Evolutionary conservation across 768 basidiomycete species (phyloP), one percentile per base, ranked within the genome.

Genomic region (Mycena chlorophos): DNA sequence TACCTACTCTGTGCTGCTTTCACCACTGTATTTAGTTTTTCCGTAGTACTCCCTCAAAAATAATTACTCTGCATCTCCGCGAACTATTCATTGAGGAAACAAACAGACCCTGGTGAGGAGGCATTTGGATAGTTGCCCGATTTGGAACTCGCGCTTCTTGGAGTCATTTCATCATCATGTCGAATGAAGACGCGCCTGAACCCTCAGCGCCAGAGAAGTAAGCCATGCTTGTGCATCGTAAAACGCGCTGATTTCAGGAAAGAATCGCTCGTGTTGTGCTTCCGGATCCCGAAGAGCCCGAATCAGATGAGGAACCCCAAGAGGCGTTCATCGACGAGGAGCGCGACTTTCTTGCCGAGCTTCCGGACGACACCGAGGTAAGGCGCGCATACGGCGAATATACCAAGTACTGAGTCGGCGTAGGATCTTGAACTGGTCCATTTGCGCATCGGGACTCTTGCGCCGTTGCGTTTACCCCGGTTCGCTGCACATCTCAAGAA

Each of bases 341-440:
- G 46, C 84, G 80, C 2, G 86, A 94, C 66, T 83, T 88, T 12
- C 73, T 96, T 20, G 84, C 77, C 48, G 87, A 87, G 61, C 86
- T 89, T 58, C 91, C 94, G 2, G 90, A 92, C 55, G 87, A 94
- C 30, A 89, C 89, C 2, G 86, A 92, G 70, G 94, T 91, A 63
- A 30, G 20, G 37, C n/a, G 26, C 29, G 20, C 52, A 27, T 46
- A 40, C 37, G 31, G 25, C 16, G n/a, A n/a, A n/a, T n/a, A n/a
- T n/a, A n/a, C n/a, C n/a, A n/a, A n/a, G n/a, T n/a, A n/a, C n/a
- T n/a, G 43, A 38, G 49, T 55, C 48, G 29, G 39, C 19, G n/a
- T 63, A 96, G 94, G 93, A 96, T 62, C 77, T 97, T 30, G 91
- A 95, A 59, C 82, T 97, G 29, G 77, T 92, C 5, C 92, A 96